Evolutionary conservation across 441 rosid species (phyloP).

Genomic region (Capsella rubella): DNA sequence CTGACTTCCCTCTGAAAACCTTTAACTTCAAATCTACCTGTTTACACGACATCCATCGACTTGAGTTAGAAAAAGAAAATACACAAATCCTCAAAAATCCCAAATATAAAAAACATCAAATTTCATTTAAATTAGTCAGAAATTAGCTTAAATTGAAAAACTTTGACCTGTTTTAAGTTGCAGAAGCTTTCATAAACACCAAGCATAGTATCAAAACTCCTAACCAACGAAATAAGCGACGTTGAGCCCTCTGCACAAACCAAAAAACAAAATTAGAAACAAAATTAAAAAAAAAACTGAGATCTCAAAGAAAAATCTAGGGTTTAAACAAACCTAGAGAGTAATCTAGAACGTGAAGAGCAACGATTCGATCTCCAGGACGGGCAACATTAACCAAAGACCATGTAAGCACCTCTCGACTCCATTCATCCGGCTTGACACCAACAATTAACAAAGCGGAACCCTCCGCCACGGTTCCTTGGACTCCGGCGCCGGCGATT

Average conservation of each 20-base stretch:
- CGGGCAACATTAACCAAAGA: constrained; percentile 77
- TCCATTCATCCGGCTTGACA: constrained; percentile 72
- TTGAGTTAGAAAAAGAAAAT: neutral
- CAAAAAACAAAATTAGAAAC: constrained; percentile 6
- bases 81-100: constrained; percentile 3
- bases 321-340: constrained; percentile 50
- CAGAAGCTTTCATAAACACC: constrained; percentile 95
- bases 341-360: constrained; percentile 80
- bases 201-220: constrained; percentile 76
- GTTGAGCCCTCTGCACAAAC: constrained; percentile 59
- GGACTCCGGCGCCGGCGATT: constrained; percentile 30
- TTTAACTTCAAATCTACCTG: constrained; percentile 94
- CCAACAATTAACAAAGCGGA: constrained; percentile 74
- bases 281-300: constrained; percentile 14
- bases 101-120: neutral
- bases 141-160: neutral
- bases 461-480: constrained; percentile 25
- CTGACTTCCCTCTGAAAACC: constrained; percentile 82
- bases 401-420: constrained; percentile 87
- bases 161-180: constrained; percentile 81
- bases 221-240: constrained; percentile 74
- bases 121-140: neutral
- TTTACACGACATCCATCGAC: constrained; percentile 8
- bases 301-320: constrained; percentile 14
- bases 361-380: constrained; percentile 88